Evolutionary conservation across 2,329 filamentous ascomycete genomes (phyloP).

Genomic region (Fusarium succisae): DNA sequence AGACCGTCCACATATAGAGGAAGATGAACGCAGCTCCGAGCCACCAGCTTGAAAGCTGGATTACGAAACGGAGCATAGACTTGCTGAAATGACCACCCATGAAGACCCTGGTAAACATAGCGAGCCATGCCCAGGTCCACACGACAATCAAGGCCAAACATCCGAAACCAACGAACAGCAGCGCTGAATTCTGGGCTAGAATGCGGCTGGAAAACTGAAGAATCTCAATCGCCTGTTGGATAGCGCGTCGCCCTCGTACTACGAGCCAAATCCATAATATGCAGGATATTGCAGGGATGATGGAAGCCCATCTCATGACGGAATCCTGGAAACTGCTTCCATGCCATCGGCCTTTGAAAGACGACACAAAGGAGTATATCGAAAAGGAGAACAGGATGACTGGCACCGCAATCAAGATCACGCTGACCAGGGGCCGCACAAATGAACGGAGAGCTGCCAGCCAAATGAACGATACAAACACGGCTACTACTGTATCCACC

Average conservation of each 20-base stretch:
- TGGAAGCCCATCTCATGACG: slow-evolving; percentile 86
- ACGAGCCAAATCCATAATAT: slow-evolving; percentile 86
- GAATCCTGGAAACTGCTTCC: slow-evolving; percentile 86
- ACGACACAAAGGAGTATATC: slow-evolving; percentile 89
- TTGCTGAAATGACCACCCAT: slow-evolving; percentile 86
- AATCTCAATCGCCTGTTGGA: slow-evolving; percentile 85
- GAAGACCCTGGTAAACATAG: slow-evolving; percentile 96
- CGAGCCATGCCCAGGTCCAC: slow-evolving; percentile 96
- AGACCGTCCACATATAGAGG: slow-evolving; percentile 94
- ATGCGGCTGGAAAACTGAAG: slow-evolving; percentile 93
- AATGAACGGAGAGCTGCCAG: slow-evolving; percentile 88
- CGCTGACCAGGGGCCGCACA: slow-evolving; percentile 81
- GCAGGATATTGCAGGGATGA: slow-evolving; percentile 78
- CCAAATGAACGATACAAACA: slow-evolving; percentile 90
- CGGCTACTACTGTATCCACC: slow-evolving; percentile 88
- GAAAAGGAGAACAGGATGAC: slow-evolving; percentile 89
- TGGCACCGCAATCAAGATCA: slow-evolving; percentile 85
- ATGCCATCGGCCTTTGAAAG: slow-evolving; percentile 79
- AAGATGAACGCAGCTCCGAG: slow-evolving; percentile 90
- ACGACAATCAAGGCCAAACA: slow-evolving; percentile 78
- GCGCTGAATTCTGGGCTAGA: slow-evolving; percentile 81
- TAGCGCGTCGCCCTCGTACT: slow-evolving; percentile 79
- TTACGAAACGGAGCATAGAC: slow-evolving; percentile 73
- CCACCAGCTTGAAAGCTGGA: slow-evolving; percentile 93
- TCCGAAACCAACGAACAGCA: slow-evolving; percentile 84